Percentiles rank a stretch among this genome's conserved stretches.
Conservation (phyloP, 1,284 basidiomycete genomes). For the Stereum hirsutum region DNA sequence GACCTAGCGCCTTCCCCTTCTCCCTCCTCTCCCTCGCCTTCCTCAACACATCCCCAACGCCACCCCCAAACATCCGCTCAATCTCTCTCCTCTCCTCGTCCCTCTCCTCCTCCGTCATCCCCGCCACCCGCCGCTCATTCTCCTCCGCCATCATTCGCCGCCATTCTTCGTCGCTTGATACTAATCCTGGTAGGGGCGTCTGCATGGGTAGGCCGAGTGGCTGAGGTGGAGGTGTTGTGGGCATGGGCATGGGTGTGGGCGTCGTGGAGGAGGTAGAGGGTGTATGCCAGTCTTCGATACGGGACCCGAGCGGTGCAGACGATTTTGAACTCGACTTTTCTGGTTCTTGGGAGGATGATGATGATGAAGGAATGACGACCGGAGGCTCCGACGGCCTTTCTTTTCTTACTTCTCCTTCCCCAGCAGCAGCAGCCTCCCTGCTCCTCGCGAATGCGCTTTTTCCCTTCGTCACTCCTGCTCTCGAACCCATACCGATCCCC, state of each 20-base stretch:
- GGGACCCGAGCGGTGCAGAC: neutral
- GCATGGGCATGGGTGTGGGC: too few species aligned
- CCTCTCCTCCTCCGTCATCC: slow-evolving; percentile 51
- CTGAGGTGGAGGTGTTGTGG: neutral
- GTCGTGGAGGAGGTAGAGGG: neutral
- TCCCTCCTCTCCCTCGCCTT: slow-evolving; percentile 39
- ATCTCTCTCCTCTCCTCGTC: slow-evolving; percentile 51
- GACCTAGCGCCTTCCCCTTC: slow-evolving; percentile 9
- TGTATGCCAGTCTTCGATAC: too few species aligned
- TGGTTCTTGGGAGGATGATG: neutral
- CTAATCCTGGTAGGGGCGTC: neutral
- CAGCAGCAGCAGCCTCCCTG: slow-evolving; percentile 23
- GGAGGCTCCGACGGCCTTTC: slow-evolving; percentile 8
- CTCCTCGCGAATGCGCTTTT: slow-evolving; percentile 50
- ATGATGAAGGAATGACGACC: slow-evolving; percentile 2
- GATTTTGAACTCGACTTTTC: neutral
- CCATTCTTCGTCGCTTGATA: slow-evolving; percentile 11
- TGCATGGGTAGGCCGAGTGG: neutral
- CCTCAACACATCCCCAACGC: slow-evolving; percentile 49
- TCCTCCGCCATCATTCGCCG: slow-evolving; percentile 37
- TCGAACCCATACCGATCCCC: too few species aligned
- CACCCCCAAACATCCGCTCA: slow-evolving; percentile 55
- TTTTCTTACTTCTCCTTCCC: neutral
- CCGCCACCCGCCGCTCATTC: slow-evolving; percentile 42
- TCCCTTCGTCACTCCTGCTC: too few species aligned